These are phyloP conservation scores for Glutinoglossum americanum DNA, from an alignment of 495 filamentous ascomycete species.

Conservation along the genomic window DNA sequence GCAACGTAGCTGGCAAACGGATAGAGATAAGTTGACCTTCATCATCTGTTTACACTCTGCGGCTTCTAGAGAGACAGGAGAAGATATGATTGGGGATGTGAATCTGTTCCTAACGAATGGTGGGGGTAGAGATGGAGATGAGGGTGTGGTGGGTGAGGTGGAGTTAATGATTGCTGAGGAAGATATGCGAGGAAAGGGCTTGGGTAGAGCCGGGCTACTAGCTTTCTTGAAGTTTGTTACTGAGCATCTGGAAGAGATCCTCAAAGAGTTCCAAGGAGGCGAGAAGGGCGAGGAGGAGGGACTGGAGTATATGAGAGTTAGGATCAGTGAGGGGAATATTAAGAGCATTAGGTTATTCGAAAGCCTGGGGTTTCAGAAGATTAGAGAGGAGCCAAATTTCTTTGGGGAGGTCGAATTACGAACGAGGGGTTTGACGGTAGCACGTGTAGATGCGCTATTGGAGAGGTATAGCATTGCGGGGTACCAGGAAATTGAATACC, in stretches of 20 bases:
- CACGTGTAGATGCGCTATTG: not conserved
- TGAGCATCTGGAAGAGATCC: constrained; percentile 24
- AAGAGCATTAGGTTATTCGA: constrained; percentile 23
- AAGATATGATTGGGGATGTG: constrained; percentile 60
- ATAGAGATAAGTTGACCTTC: constrained; percentile 56
- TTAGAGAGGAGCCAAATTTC: constrained; percentile 21
- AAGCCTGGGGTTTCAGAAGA: constrained; percentile 23
- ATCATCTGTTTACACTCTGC: constrained; percentile 32
- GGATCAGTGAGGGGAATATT: constrained; percentile 22
- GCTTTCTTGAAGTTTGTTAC: constrained; percentile 46
- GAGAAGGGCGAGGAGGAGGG: not conserved
- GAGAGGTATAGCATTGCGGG: not conserved
- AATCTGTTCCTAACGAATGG: constrained; percentile 56
- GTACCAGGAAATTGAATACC: not conserved
- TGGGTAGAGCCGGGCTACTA: constrained; percentile 41
- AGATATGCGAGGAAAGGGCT: constrained; percentile 34
- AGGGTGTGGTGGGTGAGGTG: constrained; percentile 41
- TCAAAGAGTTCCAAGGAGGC: constrained; percentile 30
- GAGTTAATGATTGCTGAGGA: constrained; percentile 72
- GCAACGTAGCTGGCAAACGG: constrained; percentile 60
- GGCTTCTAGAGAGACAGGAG: constrained; percentile 23
- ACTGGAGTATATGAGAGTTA: constrained; percentile 22
- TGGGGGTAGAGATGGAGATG: constrained; percentile 12
- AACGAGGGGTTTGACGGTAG: not conserved
- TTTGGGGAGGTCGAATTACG: constrained; percentile 26